Evolutionary conservation across 495 filamentous ascomycete genomes (phyloP).

Genomic region (Lentithecium fluviatile): DNA sequence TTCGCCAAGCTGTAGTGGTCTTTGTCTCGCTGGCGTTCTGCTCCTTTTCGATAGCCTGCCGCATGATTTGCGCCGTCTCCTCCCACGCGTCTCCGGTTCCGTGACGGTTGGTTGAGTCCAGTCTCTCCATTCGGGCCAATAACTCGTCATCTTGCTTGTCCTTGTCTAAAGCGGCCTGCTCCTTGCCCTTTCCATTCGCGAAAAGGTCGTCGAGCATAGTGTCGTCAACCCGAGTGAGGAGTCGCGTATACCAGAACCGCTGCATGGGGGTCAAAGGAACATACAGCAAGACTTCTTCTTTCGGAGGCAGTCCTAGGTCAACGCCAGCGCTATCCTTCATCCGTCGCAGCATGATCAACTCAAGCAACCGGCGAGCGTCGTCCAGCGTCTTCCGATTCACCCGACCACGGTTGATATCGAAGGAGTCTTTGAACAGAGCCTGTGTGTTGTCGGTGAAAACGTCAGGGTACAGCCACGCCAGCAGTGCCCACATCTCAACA

Average conservation of each 20-base stretch:
- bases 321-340: conserved; percentile 62
- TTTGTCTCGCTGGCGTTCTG: conserved; percentile 34
- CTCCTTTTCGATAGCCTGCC: conserved; percentile 49
- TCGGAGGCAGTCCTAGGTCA: conserved; percentile 58
- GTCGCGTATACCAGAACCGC: conserved; percentile 58
- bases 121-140: conserved; percentile 15
- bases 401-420: conserved; percentile 57
- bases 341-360: conserved; percentile 62
- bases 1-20: conserved; percentile 50
- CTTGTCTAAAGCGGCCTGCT: conserved; percentile 43
- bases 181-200: conserved; percentile 49
- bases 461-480: conserved; percentile 64
- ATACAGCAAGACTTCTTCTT: conserved; percentile 60
- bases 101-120: conserved; percentile 33
- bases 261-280: conserved; percentile 64
- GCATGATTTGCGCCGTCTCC: conserved; percentile 50
- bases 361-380: conserved; percentile 53
- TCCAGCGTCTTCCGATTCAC: conserved; percentile 57
- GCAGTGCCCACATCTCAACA: conserved; percentile 60
- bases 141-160: conserved; percentile 36
- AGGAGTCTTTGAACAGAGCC: conserved; percentile 56
- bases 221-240: conserved; percentile 58
- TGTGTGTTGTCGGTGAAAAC: conserved; percentile 57
- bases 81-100: conserved; percentile 45
- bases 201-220: conserved; percentile 57